phyloP scores from a whole-genome alignment of 805 yeast species.

The Danielozyma ontarioensis region DNA sequence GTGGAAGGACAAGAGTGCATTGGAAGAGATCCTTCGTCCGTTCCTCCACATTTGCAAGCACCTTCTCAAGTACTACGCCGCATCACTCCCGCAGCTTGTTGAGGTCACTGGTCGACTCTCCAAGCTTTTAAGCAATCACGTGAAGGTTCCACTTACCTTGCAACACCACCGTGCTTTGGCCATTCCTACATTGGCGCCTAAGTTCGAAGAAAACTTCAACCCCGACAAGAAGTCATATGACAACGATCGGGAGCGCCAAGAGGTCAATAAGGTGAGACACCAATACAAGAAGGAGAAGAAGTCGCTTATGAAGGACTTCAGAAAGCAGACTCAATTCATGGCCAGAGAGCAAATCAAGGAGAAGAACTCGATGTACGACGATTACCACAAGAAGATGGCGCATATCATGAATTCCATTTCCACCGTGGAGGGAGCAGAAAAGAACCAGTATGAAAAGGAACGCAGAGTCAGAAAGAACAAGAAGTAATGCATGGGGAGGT shows the following conservation, averaged over 20 bases:
- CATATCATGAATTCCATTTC: conserved; percentile 79
- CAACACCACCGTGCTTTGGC: conserved; percentile 84
- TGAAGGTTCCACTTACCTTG: conserved; percentile 59
- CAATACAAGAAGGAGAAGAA: conserved; percentile 91
- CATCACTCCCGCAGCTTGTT: conserved; percentile 23
- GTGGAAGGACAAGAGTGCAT: conserved; percentile 63
- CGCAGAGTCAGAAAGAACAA: conserved; percentile 56
- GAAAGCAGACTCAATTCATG: conserved; percentile 82
- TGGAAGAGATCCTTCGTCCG: conserved; percentile 53
- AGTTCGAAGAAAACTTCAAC: conserved; percentile 92
- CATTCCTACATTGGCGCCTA: conserved; percentile 80
- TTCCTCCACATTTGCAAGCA: conserved; percentile 40
- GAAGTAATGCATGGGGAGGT: no score
- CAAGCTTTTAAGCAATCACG: conserved; percentile 39
- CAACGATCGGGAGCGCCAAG: conserved; percentile 74
- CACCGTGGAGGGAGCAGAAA: conserved; percentile 93
- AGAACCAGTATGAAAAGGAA: conserved; percentile 87
- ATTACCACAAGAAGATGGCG: conserved; percentile 87
- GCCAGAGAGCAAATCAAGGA: conserved; percentile 80
- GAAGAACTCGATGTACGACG: conserved; percentile 69
- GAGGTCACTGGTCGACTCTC: conserved; percentile 39
- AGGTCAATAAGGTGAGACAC: conserved; percentile 73
- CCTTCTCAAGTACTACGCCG: conserved; percentile 29
- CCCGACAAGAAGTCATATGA: conserved; percentile 93
- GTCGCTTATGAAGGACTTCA: conserved; percentile 79